Evolutionary conservation across 2,329 filamentous ascomycete species (phyloP).

Genomic region (Myotisia sp.): DNA sequence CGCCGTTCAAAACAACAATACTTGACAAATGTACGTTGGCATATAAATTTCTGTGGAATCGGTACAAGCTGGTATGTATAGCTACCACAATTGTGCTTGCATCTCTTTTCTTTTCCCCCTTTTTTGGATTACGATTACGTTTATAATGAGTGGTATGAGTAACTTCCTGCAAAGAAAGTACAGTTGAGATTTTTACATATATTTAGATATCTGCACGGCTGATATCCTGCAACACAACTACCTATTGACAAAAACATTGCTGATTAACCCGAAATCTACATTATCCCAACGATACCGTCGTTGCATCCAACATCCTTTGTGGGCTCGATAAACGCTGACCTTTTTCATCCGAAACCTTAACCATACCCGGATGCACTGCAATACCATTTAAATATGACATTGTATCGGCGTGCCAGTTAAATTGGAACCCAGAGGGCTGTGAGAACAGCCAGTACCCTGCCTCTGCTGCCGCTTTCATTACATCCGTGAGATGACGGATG

Average conservation of each 20-base stretch:
- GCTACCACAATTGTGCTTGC: too few relatives aligned
- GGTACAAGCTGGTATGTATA: too few relatives aligned
- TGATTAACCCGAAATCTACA: not conserved
- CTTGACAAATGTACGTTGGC: too few relatives aligned
- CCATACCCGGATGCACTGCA: slow-evolving; percentile 12
- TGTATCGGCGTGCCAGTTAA: slow-evolving; percentile 5
- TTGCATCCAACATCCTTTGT: slow-evolving; percentile 12
- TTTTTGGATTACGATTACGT: too few relatives aligned
- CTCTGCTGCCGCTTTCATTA: slow-evolving; percentile 14
- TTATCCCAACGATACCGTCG: not conserved
- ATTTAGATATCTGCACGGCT: too few relatives aligned
- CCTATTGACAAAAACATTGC: not conserved
- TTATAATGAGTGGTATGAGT: not conserved
- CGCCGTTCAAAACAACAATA: not conserved
- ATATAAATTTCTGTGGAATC: too few relatives aligned
- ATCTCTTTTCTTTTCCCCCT: too few relatives aligned
- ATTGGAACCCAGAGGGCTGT: slow-evolving; percentile 17
- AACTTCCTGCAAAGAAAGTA: not conserved
- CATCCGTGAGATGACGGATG: slow-evolving; percentile 12
- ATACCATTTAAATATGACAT: slow-evolving; percentile 5
- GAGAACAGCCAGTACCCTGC: slow-evolving; percentile 18
- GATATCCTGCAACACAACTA: too few relatives aligned
- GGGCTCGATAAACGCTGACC: slow-evolving; percentile 10
- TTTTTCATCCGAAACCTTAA: slow-evolving; percentile 15
- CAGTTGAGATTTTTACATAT: too few relatives aligned